phyloP scores from a whole-genome alignment of 225 moss, liverwort and hornwort genomes.

The Marchantia polymorpha region DNA sequence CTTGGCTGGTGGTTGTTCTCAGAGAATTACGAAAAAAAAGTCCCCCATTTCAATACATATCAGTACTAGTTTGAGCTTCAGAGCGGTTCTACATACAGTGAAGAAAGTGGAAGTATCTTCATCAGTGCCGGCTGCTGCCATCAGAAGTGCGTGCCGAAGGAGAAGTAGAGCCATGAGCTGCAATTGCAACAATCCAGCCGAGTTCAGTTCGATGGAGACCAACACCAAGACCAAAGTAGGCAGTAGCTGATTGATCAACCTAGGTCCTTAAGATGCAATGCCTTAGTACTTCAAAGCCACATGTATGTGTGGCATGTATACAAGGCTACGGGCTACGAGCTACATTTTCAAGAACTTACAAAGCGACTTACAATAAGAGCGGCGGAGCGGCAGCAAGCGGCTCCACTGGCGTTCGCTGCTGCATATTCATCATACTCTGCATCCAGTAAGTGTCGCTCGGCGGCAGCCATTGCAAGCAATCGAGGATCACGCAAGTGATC shows the following conservation, averaged over 20 bases:
- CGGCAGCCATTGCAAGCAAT: slow-evolving; percentile 55
- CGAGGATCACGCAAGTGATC: slow-evolving; percentile 55
- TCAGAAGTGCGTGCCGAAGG: slow-evolving; percentile 49
- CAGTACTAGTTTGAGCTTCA: too few species aligned
- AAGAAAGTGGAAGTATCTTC: slow-evolving; percentile 54
- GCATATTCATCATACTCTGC: slow-evolving; percentile 58
- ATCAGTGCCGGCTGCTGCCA: slow-evolving; percentile 51
- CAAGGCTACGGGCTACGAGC: neutral
- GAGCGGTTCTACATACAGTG: slow-evolving; percentile 23
- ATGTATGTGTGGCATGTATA: too few species aligned
- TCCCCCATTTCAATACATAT: neutral
- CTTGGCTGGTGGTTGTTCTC: too few species aligned
- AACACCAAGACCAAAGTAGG: neutral
- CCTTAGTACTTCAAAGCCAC: neutral
- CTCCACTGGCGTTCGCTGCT: slow-evolving; percentile 52
- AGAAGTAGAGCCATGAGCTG: slow-evolving; percentile 60
- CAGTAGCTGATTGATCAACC: neutral
- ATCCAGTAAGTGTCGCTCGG: slow-evolving; percentile 56
- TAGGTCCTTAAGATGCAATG: neutral
- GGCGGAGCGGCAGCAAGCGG: slow-evolving; percentile 57
- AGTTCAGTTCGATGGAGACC: neutral
- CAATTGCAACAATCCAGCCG: neutral
- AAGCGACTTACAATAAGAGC: slow-evolving; percentile 46
- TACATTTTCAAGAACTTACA: too few species aligned
- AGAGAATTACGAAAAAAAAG: neutral